Conservation (phyloP, 2,329 filamentous ascomycete species). For the Fusarium concolor region DNA sequence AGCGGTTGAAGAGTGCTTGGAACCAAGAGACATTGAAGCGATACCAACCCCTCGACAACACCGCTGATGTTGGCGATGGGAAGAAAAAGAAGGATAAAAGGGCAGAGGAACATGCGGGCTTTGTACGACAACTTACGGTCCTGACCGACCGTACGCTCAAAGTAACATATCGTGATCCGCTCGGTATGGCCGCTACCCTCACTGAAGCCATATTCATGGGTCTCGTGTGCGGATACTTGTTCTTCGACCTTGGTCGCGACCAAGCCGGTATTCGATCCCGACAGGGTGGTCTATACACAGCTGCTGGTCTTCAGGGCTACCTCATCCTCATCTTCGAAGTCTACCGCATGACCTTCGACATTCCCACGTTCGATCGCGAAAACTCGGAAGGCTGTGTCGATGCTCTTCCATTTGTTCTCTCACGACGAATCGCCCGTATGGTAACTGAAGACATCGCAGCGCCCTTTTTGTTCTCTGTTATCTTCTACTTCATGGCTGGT, state of each 20-base stretch:
- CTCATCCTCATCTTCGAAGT: constrained; percentile 81
- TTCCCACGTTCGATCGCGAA: constrained; percentile 81
- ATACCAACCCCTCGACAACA: constrained; percentile 40
- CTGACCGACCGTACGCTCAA: constrained; percentile 76
- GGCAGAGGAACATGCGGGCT: constrained; percentile 62
- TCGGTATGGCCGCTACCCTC: constrained; percentile 78
- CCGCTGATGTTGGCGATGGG: constrained; percentile 2
- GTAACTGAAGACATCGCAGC: constrained; percentile 79
- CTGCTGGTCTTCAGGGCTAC: constrained; percentile 79
- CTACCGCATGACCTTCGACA: constrained; percentile 79
- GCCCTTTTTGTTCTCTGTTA: constrained; percentile 75
- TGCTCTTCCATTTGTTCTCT: constrained; percentile 76
- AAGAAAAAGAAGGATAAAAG: constrained; percentile 33
- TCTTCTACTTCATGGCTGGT: constrained; percentile 83
- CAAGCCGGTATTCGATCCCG: constrained; percentile 79
- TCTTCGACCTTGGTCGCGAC: constrained; percentile 72
- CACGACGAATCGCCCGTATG: constrained; percentile 74
- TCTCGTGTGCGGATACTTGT: constrained; percentile 79
- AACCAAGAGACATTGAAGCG: constrained; percentile 50
- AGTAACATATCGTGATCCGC: constrained; percentile 79
- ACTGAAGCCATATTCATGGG: constrained; percentile 78
- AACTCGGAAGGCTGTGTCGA: constrained; percentile 78
- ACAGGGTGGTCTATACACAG: constrained; percentile 78
- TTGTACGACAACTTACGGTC: constrained; percentile 72
- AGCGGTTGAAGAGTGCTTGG: constrained; percentile 73